A percentile compares a stretch with the other conserved stretches of the same genome.
Evolutionary conservation across 345 rosid genomes (phyloP).

Genomic region (Crucihimalaya himalaica): DNA sequence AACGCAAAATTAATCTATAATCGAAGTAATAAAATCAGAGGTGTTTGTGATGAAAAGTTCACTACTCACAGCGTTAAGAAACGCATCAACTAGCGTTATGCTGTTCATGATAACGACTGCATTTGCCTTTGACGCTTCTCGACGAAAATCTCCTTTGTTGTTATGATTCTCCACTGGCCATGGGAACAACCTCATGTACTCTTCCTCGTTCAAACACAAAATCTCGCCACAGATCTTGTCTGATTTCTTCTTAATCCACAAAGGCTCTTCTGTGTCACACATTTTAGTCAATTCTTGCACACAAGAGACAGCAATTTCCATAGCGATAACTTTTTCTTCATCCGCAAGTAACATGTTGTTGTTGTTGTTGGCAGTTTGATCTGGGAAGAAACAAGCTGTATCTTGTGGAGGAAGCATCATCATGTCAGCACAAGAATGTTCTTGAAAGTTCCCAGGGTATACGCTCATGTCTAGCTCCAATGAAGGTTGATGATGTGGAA

Average conservation of each 20-base stretch:
- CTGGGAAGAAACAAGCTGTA: conserved; percentile 45
- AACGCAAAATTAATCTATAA: not conserved
- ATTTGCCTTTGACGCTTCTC: conserved; percentile 73
- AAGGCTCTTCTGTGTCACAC: conserved; percentile 63
- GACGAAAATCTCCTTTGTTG: conserved; percentile 43
- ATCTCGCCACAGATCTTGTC: conserved; percentile 37
- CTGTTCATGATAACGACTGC: conserved; percentile 91
- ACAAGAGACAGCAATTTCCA: conserved; percentile 72
- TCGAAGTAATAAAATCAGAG: not conserved
- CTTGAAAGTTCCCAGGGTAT: conserved; percentile 53
- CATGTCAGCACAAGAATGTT: conserved; percentile 50
- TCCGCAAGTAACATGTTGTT: conserved; percentile 52
- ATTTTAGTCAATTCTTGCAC: conserved; percentile 66
- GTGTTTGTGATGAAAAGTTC: not conserved
- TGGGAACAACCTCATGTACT: conserved; percentile 64
- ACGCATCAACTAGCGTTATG: conserved; percentile 74
- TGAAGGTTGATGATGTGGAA: conserved; percentile 52
- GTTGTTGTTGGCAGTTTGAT: conserved; percentile 42
- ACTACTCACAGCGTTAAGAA: conserved; percentile 74
- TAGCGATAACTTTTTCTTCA: conserved; percentile 67
- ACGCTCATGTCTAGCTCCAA: conserved; percentile 79
- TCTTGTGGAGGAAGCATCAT: conserved; percentile 48
- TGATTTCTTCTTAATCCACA: conserved; percentile 56
- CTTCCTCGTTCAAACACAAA: conserved; percentile 63
- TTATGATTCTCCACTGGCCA: conserved; percentile 58